Conservation (phyloP, 257 asterid genomes). For the Gardenia jasminoides region DNA sequence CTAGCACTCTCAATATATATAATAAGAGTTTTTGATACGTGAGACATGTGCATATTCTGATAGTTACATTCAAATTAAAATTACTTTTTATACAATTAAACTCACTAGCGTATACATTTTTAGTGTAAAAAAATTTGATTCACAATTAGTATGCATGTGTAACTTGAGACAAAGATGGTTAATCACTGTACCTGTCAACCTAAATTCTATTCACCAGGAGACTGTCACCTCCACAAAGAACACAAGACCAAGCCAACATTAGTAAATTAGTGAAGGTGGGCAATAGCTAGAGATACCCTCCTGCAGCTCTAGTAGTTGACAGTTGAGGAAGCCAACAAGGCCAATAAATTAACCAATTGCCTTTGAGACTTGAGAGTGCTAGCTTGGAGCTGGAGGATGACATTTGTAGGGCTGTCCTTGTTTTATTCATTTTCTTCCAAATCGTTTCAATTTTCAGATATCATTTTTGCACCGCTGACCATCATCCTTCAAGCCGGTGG, state of each 20-base stretch:
- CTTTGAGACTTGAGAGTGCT: neutral
- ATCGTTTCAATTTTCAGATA: neutral
- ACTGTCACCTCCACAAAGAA: neutral
- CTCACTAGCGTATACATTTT: no score
- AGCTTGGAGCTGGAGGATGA: neutral
- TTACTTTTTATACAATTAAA: no score
- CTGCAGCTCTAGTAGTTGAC: neutral
- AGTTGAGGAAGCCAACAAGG: neutral
- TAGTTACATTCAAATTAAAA: no score
- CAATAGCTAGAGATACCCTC: neutral
- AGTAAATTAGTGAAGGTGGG: neutral
- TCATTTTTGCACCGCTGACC: neutral
- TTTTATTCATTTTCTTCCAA: no score
- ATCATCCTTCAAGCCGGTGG: neutral
- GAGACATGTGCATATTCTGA: no score
- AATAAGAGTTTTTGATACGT: no score
- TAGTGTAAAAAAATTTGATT: no score
- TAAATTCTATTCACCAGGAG: neutral
- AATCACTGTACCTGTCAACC: neutral
- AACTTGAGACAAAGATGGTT: no score
- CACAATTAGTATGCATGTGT: no score
- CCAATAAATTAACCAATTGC: neutral
- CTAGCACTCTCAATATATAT: no score
- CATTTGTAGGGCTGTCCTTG: neutral
- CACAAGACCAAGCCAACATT: neutral